Percentiles rank a stretch among this genome's conserved stretches.
Evolutionary conservation across 2,329 filamentous ascomycete species (phyloP).

Genomic region (Ophiostoma quercus): DNA sequence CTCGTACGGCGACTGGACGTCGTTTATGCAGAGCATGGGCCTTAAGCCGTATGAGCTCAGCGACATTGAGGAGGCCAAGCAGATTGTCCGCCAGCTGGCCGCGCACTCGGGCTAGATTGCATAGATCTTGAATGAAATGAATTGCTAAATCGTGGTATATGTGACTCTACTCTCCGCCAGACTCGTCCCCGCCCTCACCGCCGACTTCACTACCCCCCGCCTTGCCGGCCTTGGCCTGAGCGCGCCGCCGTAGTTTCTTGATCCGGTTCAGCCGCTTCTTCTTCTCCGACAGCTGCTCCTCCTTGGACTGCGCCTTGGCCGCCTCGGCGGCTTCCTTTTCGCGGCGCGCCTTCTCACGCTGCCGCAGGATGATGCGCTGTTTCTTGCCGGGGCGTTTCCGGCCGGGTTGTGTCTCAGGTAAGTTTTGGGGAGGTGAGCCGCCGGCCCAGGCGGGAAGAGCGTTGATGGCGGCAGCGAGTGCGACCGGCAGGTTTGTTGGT

Average conservation of each 20-base stretch:
- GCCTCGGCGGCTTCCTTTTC: slow-evolving; percentile 40
- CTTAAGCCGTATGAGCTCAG: slow-evolving; percentile 19
- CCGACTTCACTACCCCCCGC: not conserved
- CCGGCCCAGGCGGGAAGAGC: slow-evolving; percentile 23
- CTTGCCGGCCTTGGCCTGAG: slow-evolving; percentile 46
- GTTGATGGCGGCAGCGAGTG: slow-evolving; percentile 20
- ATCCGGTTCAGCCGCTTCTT: slow-evolving; percentile 56
- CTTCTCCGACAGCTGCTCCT: slow-evolving; percentile 54
- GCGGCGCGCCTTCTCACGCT: slow-evolving; percentile 40
- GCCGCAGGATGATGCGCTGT: slow-evolving; percentile 48
- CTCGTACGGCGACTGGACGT: slow-evolving; percentile 20
- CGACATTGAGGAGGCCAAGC: slow-evolving; percentile 18
- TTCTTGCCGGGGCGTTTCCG: slow-evolving; percentile 54
- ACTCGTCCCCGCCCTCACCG: not conserved
- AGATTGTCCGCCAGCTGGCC: not conserved
- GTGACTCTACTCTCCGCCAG: not conserved
- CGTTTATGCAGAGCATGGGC: slow-evolving; percentile 16
- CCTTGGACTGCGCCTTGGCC: slow-evolving; percentile 44
- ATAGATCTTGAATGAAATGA: not conserved
- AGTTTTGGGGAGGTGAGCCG: not conserved
- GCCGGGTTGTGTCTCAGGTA: no score
- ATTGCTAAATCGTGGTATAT: not conserved
- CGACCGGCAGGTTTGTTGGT: not conserved
- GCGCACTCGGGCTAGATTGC: not conserved
- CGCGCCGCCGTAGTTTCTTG: slow-evolving; percentile 55